A percentile compares a stretch with the other conserved stretches of the same genome.
These are phyloP conservation scores for Ceriops decandra DNA, from an alignment of 345 rosid genomes.

Conservation along the genomic window DNA sequence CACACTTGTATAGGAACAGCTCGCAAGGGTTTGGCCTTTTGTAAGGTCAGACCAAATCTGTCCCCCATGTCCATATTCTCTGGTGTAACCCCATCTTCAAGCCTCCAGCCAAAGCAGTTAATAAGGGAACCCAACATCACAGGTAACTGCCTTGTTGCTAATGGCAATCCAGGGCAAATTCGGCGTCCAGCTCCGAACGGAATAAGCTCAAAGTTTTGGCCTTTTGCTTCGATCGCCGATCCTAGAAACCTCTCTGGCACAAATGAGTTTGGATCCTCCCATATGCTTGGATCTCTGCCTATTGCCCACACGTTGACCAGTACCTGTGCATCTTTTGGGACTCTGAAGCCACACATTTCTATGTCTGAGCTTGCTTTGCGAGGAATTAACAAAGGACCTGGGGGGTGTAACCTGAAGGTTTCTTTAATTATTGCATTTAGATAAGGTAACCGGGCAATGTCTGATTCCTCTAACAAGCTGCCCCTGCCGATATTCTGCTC, in stretches of 20 bases:
- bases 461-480: slow-evolving; percentile 30
- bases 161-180: slow-evolving; percentile 42
- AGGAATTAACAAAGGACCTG: slow-evolving; percentile 36
- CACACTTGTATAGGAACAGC: slow-evolving; percentile 21
- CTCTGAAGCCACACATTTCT: slow-evolving; percentile 25
- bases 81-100: slow-evolving; percentile 27
- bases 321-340: slow-evolving; percentile 42
- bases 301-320: slow-evolving; percentile 51
- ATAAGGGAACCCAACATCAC: slow-evolving; percentile 40
- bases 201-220: slow-evolving; percentile 31
- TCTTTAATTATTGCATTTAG: slow-evolving; percentile 46
- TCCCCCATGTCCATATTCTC: slow-evolving; percentile 35
- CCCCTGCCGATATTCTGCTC: slow-evolving; percentile 31
- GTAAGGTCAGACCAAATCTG: slow-evolving; percentile 32
- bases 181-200: slow-evolving; percentile 49
- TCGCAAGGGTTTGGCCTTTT: slow-evolving; percentile 33
- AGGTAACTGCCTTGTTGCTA: slow-evolving; percentile 40
- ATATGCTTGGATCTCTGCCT: slow-evolving; percentile 39
- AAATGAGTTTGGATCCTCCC: slow-evolving; percentile 33
- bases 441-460: slow-evolving; percentile 34
- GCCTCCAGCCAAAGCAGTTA: slow-evolving; percentile 42
- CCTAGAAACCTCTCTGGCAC: slow-evolving; percentile 47
- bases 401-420: slow-evolving; percentile 48
- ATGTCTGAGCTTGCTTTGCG: slow-evolving; percentile 32
- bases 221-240: slow-evolving; percentile 29